Base-by-base conservation (phyloP, 768 basidiomycete species). In the Guyanaporus albipodus region DNA sequence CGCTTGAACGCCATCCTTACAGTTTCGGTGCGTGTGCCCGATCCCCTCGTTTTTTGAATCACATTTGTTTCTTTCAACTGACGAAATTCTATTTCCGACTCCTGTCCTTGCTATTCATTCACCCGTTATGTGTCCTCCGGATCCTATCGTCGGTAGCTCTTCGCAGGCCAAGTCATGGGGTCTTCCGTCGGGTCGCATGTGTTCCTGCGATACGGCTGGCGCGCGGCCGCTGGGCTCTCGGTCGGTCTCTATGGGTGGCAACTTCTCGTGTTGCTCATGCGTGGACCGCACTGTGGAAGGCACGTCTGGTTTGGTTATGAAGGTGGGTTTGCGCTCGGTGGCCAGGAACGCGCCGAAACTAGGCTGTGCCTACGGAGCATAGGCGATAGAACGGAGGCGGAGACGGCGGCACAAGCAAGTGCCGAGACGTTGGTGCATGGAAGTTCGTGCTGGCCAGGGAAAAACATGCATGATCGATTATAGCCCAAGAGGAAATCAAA, bases 261-360 rank as follows among this genome's bases (percentile, higher is more conserved):
- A 21, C 24, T 75, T 2, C 14, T 71, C 7, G 50, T 73, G 0
- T 56, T 74, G 11, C 52, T 72, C 10, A 38, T 59, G 19, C 63
- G 73, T 27, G 73, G 73, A 4, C 74, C 74, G 3, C 50, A 63
- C 18, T 68, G 63, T 26, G 56, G 56, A 37, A 61, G 73, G 19
- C 22, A 51, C 27, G 44, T 58, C 21, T 85, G 84, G 84, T 70
- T 84, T 55, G 82, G 84, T 11, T 82, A 77, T 52, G 71, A 79
- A 54, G 81, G 81, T n/a, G 81, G 82, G 11, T 49, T 73, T 19
- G 15, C 9, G n/a, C 19, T 28, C 2, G 18, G 26, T 4, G 34
- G 24, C 17, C 45, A 31, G 26, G 32, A 33, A 42, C 29, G 15
- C 15, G 15, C 19, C 27, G 28, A 42, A 15, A 10, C 27, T 7